Base-by-base conservation (phyloP, 257 asterid species). In the Phtheirospermum japonicum region DNA sequence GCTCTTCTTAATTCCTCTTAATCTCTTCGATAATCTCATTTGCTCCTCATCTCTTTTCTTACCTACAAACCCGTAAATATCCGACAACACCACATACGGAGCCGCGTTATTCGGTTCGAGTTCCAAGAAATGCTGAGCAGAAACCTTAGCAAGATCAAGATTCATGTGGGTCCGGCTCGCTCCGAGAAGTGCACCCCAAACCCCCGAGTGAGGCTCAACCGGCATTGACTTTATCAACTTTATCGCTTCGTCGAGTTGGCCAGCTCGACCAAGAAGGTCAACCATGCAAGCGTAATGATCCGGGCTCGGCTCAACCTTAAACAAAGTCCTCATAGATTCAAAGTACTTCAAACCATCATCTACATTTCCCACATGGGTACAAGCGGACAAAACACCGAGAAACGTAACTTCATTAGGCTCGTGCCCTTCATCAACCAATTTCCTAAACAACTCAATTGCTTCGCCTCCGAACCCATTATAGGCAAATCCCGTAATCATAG, bases 111-210 rank as follows among this genome's bases (percentile, higher is more conserved):
- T 53, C 9, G 90, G 96, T 73, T 87, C 96, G 0, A 87, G 84
- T 58, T 76, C 73, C 66, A 72, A 49, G 57, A 85, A 74, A 1
- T 26, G 73, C 19, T 65, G 76, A 68, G 96, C 88, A 6, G 97
- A 90, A 66, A 87, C 72, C 72, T 73, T 67, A 4, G 93, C 97
- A 51, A 85, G 69, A 79, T 82, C 96, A 53, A 72, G 73, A 57
- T 63, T 78, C 76, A 63, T 36, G 73, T 85, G 85, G 20, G 49
- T 71, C 71, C 82, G 75, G 76, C 95, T 82, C 33, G 93, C 89
- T 69, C 84, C 69, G 59, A 90, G 90, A 80, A 87, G 89, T 31
- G 96, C 95, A 64, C 96, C 97, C 97, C 95, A 87, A 61, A 87
- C 82, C 9, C 95, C 96, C 14, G 80, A 63, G 74, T 87, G 90